Percentiles rank a stretch among this genome's conserved stretches.
Evolutionary conservation across 2,329 filamentous ascomycete species (phyloP).

Genomic region (Ramularia collo-cygni): DNA sequence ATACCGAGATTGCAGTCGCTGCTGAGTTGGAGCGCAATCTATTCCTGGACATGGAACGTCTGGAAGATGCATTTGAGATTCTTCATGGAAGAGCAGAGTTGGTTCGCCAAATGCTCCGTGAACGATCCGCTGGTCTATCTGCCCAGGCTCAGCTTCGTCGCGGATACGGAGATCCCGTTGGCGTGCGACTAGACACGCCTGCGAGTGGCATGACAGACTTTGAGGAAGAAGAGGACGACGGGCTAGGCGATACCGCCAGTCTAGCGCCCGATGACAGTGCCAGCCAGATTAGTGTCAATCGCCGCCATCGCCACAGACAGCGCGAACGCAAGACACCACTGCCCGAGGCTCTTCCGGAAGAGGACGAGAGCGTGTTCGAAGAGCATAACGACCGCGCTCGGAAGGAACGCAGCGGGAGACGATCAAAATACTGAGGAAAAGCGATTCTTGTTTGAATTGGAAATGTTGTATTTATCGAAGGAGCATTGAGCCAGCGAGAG

Average conservation of each 20-base stretch:
- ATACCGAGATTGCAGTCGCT: constrained; percentile 82
- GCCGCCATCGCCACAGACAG: constrained; percentile 60
- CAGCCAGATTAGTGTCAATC: constrained; percentile 69
- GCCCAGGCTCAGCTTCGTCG: constrained; percentile 54
- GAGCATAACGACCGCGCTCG: constrained; percentile 16
- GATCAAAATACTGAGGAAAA: constrained; percentile 11
- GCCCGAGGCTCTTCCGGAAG: constrained; percentile 65
- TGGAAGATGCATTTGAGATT: constrained; percentile 89
- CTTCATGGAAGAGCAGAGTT: constrained; percentile 79
- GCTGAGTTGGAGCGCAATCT: constrained; percentile 92
- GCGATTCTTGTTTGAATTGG: too few relatives aligned
- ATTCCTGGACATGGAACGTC: constrained; percentile 84
- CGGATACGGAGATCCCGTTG: constrained; percentile 43
- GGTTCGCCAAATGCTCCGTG: constrained; percentile 70
- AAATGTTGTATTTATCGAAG: too few relatives aligned
- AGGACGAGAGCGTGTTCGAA: constrained; percentile 45
- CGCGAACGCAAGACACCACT: constrained; percentile 59
- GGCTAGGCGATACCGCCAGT: constrained; percentile 37
- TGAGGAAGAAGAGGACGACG: constrained; percentile 29
- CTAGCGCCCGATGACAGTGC: constrained; percentile 73
- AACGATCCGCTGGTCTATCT: constrained; percentile 73
- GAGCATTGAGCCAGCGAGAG: too few relatives aligned
- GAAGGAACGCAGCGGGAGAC: constrained; percentile 6
- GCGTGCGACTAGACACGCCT: constrained; percentile 39
- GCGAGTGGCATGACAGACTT: constrained; percentile 31